Conservation (phyloP, 257 asterid genomes). For the Solanum tacnaense region DNA sequence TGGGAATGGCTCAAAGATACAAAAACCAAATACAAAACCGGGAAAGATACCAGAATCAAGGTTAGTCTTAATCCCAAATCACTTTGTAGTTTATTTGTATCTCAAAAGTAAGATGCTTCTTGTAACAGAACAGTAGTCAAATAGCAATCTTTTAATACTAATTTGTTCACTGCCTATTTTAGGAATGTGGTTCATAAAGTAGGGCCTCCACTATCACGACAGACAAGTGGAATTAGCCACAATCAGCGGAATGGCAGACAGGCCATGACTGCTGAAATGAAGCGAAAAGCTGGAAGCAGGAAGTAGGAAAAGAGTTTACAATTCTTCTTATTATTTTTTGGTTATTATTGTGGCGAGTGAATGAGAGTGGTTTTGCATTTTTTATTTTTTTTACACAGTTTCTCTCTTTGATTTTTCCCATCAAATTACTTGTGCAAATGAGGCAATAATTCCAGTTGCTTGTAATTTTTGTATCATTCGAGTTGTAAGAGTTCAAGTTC, state of each 20-base stretch:
- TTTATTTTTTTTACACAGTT: not conserved
- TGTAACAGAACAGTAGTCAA: not conserved
- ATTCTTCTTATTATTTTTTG: conserved; percentile 2
- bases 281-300: conserved; percentile 56
- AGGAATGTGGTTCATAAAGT: conserved; percentile 58
- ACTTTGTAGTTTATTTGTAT: not conserved
- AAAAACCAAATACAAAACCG: conserved; percentile 35
- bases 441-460: conserved; percentile 59
- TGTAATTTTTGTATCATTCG: conserved; percentile 12
- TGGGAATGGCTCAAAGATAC: conserved; percentile 42
- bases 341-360: conserved; percentile 12
- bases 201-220: conserved; percentile 56
- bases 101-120: not conserved
- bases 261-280: conserved; percentile 27
- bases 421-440: conserved; percentile 6
- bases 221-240: conserved; percentile 36
- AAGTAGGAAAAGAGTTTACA: conserved; percentile 26
- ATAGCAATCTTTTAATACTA: not conserved
- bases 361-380: conserved; percentile 9
- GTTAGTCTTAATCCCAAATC: conserved; percentile 17
- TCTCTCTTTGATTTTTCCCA: not conserved
- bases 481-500: not conserved
- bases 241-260: conserved; percentile 43
- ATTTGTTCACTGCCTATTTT: conserved; percentile 3
- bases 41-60: conserved; percentile 56